Evolutionary conservation across 2,329 filamentous ascomycete genomes (phyloP), one percentile per base, ranked within the genome.

Genomic region (Tricladium varicosporioides): DNA sequence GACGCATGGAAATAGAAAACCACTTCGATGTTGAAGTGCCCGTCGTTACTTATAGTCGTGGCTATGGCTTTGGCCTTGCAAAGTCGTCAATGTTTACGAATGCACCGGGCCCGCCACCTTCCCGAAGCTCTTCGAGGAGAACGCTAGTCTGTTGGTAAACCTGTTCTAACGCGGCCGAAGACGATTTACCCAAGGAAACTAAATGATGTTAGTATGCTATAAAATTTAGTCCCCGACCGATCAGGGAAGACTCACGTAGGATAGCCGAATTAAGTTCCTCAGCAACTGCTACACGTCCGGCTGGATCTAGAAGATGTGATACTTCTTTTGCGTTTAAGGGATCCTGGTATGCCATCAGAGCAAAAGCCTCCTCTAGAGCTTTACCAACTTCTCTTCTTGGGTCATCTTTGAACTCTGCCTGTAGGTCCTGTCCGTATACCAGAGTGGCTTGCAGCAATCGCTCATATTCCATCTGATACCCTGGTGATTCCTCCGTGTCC

Each of bases 231-330:
- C 11, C 14, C 11, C 10, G 4, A 31, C 19, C 10, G 42, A 48
- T 43, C 18, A 48, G 19, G 57, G 45, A 52, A 48, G 57, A 59
- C 64, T 54, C 54, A 80, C 86, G 76, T 77, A 99, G 73, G 66
- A 99, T 96, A 48, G 91, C 92, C 59, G 91, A 90, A 73, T 97
- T 97, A 56, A 99, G 78, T 72, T 96, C 92, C 75, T 99, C 94
- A 8, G 92, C 92, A 43, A 97, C 91, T 15, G 84, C 80, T 15
- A 86, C 83, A 45, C 94, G 80, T 1, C 90, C 91, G 52, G 82
- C 83, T 42, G 82, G 79, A 66, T 96, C 90, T 56, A 99, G 77
- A 58, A 97, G 76, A 68, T 91, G 87, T 14, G 87, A 86, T 57
- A 97, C 82, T 58, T 88, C 83, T 49, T 82, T 80, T 60, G 89